Percentiles rank a stretch among this genome's conserved stretches.
These are phyloP conservation scores for Rhodotorula sp. DNA, from an alignment of 1,284 basidiomycete genomes.

Conservation along the genomic window DNA sequence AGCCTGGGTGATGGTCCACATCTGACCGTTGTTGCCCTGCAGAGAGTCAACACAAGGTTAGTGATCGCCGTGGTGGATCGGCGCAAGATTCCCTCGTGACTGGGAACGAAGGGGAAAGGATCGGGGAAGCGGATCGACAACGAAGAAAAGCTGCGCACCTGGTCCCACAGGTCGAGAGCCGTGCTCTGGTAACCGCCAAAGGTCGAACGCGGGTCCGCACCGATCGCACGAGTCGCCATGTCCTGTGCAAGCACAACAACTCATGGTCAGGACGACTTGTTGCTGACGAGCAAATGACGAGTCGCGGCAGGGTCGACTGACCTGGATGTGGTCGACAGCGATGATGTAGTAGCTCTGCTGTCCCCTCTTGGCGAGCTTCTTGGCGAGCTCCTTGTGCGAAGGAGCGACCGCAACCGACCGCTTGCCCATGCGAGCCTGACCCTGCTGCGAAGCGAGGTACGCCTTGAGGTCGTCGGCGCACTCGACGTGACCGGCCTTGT, in stretches of 20 bases:
- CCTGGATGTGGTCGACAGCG: constrained; percentile 31
- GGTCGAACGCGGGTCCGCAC: constrained; percentile 8
- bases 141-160: neutral
- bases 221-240: constrained; percentile 38
- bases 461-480: constrained; percentile 27
- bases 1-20: constrained; percentile 28
- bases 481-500: constrained; percentile 30
- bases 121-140: neutral
- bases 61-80: neutral
- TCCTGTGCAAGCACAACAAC: constrained; percentile 1
- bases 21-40: constrained; percentile 20
- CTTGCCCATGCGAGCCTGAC: constrained; percentile 19
- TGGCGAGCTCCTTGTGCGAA: constrained; percentile 24
- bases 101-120: neutral
- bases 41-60: neutral
- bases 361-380: constrained; percentile 21
- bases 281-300: neutral
- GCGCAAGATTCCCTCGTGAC: no score
- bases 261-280: no score
- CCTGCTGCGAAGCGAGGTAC: constrained; percentile 24
- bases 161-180: constrained; percentile 24
- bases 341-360: constrained; percentile 30
- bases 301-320: neutral
- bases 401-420: constrained; percentile 1
- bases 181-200: constrained; percentile 33